Percentiles rank a stretch among this genome's conserved stretches.
These are phyloP conservation scores for Xylaria sp. DNA, from an alignment of 2,329 filamentous ascomycete species.

Conservation along the genomic window DNA sequence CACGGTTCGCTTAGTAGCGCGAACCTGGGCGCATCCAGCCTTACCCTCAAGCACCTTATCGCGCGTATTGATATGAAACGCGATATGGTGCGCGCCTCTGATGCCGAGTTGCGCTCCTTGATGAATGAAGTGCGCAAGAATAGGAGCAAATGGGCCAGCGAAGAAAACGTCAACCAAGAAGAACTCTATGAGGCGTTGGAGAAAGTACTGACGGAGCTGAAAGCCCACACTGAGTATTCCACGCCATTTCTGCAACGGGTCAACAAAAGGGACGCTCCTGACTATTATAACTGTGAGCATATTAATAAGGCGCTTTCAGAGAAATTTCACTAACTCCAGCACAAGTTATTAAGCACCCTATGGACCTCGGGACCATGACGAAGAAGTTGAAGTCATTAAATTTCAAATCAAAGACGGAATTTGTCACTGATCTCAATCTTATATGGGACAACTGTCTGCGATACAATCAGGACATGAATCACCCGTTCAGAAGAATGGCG, in stretches of 20 bases:
- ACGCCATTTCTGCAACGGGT: slow-evolving; percentile 94
- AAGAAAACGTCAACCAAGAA: slow-evolving; percentile 96
- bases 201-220: slow-evolving; percentile 95
- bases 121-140: slow-evolving; percentile 99
- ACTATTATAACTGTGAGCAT: slow-evolving; percentile 87
- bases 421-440: slow-evolving; percentile 89
- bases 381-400: slow-evolving; percentile 88
- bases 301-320: slow-evolving; percentile 17
- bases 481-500: slow-evolving; percentile 90
- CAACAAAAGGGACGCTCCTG: slow-evolving; percentile 95
- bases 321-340: slow-evolving; percentile 33
- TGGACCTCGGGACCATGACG: slow-evolving; percentile 98
- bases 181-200: slow-evolving; percentile 97
- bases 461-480: slow-evolving; percentile 90
- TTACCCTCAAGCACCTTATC: slow-evolving; percentile 97
- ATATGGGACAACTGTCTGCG: slow-evolving; percentile 98
- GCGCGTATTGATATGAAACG: slow-evolving; percentile 94
- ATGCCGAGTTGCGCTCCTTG: slow-evolving; percentile 88
- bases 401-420: slow-evolving; percentile 92
- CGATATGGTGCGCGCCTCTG: slow-evolving; percentile 87
- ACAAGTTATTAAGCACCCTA: slow-evolving; percentile 92
- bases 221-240: slow-evolving; percentile 96
- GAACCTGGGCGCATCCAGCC: slow-evolving; percentile 93
- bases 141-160: slow-evolving; percentile 97
- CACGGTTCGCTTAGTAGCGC: slow-evolving; percentile 92